Evolutionary conservation across 345 rosid genomes (phyloP), one percentile per base, ranked within the genome.

Genomic region (Eucalyptus sideroxylon): DNA sequence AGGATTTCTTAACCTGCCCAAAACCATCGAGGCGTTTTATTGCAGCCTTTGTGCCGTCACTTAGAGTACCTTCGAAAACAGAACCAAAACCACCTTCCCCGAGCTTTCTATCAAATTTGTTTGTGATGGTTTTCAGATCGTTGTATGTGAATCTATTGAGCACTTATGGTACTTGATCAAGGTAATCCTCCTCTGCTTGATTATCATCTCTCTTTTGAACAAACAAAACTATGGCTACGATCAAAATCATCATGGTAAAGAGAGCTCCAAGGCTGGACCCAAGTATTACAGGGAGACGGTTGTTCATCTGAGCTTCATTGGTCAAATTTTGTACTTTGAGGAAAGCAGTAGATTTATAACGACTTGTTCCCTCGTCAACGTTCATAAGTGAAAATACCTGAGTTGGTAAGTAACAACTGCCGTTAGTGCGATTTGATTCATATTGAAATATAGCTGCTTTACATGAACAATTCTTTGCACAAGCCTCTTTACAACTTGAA

Each of bases 21-120:
- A 88, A 89, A n/a, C 89, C 87, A 53, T 91, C 88, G 6, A 93
- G 92, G 21, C 88, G 50, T 65, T 93, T 93, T 53, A 92, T 91
- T 6, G 92, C 93, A 31, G 92, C 40, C 55, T 23, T 89, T 7
- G 82, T 81, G 16, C 94, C 88, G 27, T 91, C 34, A 6, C 8
- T 19, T 86, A 92, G 49, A 80, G 77, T 90, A 10, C 92, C 92
- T 85, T 86, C 53, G 24, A 88, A 91, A 4, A 93, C 91, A 11
- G 86, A 86, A 30, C 94, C 93, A n/a, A 92, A 93, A 7, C 92
- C 93, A 2, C 93, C 92, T 59, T 89, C 40, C 2, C 94, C 94
- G 44, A 92, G 92, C 69, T 49, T 90, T 50, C 15, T 40, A 19
- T 14, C 5, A 17, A 93, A 93, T 34, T 86, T 16, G 1, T 88